Evolutionary conservation across 176 grass and related monocot species (phyloP), one percentile per base, ranked within the genome.

Genomic region (Lolium rigidum): DNA sequence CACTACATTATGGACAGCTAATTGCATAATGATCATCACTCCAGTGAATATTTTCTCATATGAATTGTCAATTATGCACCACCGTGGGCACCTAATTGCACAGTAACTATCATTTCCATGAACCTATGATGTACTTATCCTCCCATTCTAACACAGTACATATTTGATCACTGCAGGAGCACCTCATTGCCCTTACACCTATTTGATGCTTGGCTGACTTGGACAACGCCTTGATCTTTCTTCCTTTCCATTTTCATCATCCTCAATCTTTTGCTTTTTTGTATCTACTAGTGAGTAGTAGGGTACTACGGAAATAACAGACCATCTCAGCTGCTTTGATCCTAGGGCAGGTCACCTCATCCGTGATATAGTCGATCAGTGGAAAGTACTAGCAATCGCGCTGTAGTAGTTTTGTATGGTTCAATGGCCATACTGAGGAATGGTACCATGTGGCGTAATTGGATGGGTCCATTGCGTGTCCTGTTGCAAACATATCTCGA

Each of bases 121-220:
- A 17, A 44, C 5, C 8, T 35, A 35, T 35, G 31, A 35, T 35
- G 31, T 35, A 35, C 31, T 35, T 35, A 35, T 35, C 43, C 22
- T 46, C 2, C 39, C 31, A 35, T 70, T 41, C 75, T 81, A 72
- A 91, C 67, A 21, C 16, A 2, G 25, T 35, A 35, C 16, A 18
- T 18, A 55, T 77, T 69, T 91, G 61, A 2, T 62, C 69, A 71
- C 2, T 88, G 77, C 86, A 91, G 89, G 79, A 86, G 79, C 74
- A 88, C 77, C 74, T 77, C 77, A 82, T 85, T 81, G 82, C 90
- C 85, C 77, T 81, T 81, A 80, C 43, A 35, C 31, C 49, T 85
- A 81, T 91, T 88, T 91, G 85, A 77, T 81, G 82, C 61, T 85
- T 70, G 89, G 86, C 89, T 81, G 81, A 71, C 76, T 71, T 54